Percentiles rank a stretch among this genome's conserved stretches.
phyloP scores from a whole-genome alignment of 2,329 filamentous ascomycete genomes.

The Phialemoniopsis sp. region DNA sequence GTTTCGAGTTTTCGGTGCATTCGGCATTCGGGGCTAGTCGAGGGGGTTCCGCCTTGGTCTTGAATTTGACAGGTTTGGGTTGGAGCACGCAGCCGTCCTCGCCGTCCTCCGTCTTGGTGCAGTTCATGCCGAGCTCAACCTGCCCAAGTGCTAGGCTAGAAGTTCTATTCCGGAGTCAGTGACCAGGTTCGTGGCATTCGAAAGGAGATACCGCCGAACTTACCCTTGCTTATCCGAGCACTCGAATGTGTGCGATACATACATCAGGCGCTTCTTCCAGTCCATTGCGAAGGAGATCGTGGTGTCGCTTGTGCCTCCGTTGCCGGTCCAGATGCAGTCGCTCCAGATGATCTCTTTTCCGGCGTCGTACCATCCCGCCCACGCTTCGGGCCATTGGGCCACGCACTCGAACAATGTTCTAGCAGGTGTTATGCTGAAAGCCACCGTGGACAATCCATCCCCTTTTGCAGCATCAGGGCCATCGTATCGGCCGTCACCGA shows the following conservation, averaged over 20 bases:
- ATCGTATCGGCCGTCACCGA: conserved; percentile 23
- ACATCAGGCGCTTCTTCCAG: conserved; percentile 24
- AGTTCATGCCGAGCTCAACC: conserved; percentile 20
- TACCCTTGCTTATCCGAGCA: conserved; percentile 21
- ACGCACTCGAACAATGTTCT: conserved; percentile 28
- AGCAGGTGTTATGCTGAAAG: conserved; percentile 17
- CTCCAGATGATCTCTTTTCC: conserved; percentile 24
- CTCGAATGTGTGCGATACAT: conserved; percentile 24
- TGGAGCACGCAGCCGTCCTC: conserved; percentile 16
- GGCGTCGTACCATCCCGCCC: conserved; percentile 23
- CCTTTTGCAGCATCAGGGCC: conserved; percentile 14
- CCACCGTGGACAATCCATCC: conserved; percentile 18
- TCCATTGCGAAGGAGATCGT: conserved; percentile 26
- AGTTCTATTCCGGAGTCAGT: conserved; percentile 11
- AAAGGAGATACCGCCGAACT: not conserved
- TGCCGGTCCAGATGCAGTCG: conserved; percentile 29
- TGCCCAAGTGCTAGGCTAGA: conserved; percentile 22
- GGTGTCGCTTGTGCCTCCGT: conserved; percentile 20
- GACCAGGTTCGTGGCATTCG: not conserved
- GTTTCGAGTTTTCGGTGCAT: conserved; percentile 16
- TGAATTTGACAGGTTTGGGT: conserved; percentile 11
- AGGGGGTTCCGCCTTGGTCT: conserved; percentile 11
- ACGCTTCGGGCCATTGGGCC: conserved; percentile 25
- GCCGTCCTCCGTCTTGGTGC: conserved; percentile 13
- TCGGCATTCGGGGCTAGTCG: conserved; percentile 8